Conservation (phyloP, 1,284 basidiomycete genomes). For the Cryptococcus sp. region DNA sequence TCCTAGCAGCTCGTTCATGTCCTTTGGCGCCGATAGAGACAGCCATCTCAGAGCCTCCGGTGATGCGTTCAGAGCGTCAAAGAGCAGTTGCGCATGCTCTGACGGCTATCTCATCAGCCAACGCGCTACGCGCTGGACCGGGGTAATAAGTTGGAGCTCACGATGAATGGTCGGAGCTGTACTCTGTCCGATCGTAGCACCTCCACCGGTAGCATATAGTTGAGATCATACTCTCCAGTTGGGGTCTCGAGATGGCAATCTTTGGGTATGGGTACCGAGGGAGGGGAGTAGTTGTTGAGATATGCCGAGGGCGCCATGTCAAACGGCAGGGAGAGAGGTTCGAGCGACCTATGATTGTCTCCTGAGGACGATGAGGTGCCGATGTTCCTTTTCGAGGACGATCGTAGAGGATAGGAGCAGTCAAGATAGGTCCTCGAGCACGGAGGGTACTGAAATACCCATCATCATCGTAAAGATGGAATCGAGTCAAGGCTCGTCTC, state of each 20-base stretch:
- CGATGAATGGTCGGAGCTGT: constrained; percentile 29
- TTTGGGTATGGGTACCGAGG: constrained; percentile 8
- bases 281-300: constrained; percentile 24
- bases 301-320: constrained; percentile 2
- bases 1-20: constrained; percentile 24
- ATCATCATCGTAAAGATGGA: too few species aligned
- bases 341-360: too few species aligned
- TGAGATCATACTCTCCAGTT: constrained; percentile 40
- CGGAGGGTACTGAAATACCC: too few species aligned
- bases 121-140: background rate
- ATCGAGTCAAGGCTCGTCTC: too few species aligned
- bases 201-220: constrained; percentile 36
- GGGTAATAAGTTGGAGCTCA: constrained; percentile 8
- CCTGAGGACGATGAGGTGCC: too few species aligned
- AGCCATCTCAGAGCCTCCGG: constrained; percentile 28
- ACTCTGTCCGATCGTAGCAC: constrained; percentile 29
- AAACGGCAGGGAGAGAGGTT: too few species aligned
- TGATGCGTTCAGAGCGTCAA: constrained; percentile 20
- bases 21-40: constrained; percentile 17
- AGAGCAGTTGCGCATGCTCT: constrained; percentile 29
- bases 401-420: too few species aligned
- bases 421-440: too few species aligned
- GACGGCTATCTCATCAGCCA: constrained; percentile 17
- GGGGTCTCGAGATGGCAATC: constrained; percentile 31
- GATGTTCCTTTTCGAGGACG: too few species aligned